A percentile compares a stretch with the other conserved stretches of the same genome.
These are phyloP conservation scores for thale cress (Arabidopsis thaliana) DNA, from an alignment of 345 rosid genomes.

Conservation along the genomic window DNA sequence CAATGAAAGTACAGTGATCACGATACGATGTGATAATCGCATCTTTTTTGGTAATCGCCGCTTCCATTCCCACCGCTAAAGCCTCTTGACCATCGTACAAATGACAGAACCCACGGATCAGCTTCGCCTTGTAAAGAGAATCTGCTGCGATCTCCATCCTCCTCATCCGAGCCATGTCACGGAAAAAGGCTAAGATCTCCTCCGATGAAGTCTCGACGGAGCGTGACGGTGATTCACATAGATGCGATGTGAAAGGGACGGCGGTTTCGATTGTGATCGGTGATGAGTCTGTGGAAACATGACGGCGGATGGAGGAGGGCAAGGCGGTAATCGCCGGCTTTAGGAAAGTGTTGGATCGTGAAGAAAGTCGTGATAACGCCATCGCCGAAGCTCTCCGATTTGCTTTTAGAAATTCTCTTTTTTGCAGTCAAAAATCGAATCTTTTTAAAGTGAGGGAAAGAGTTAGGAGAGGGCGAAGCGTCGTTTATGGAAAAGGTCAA, in stretches of 20 bases:
- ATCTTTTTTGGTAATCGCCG: slow-evolving; percentile 83
- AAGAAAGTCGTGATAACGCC: slow-evolving; percentile 68
- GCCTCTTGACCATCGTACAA: slow-evolving; percentile 98
- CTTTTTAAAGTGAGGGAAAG: slow-evolving; percentile 15
- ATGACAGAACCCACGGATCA: slow-evolving; percentile 97
- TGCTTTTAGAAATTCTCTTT: background rate
- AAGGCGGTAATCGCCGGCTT: slow-evolving; percentile 41
- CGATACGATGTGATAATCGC: slow-evolving; percentile 87
- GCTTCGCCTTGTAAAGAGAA: slow-evolving; percentile 95
- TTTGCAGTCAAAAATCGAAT: slow-evolving; percentile 19
- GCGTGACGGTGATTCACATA: slow-evolving; percentile 85
- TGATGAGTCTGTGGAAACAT: slow-evolving; percentile 70
- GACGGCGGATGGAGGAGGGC: slow-evolving; percentile 51
- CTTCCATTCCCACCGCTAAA: slow-evolving; percentile 91
- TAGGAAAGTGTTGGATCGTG: slow-evolving; percentile 52
- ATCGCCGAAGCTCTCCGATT: slow-evolving; percentile 43
- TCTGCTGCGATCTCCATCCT: slow-evolving; percentile 98
- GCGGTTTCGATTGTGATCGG: slow-evolving; percentile 88
- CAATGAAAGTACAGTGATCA: slow-evolving; percentile 87
- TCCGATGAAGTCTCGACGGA: slow-evolving; percentile 65
- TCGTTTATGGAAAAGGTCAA: slow-evolving; percentile 28
- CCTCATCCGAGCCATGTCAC: slow-evolving; percentile 86
- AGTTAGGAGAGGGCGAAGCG: background rate
- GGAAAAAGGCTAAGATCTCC: slow-evolving; percentile 84
- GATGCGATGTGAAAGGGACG: slow-evolving; percentile 78